These are phyloP conservation scores for Cylindrotheca fusiformis DNA, from an alignment of 108 stramenopile genomes.

Conservation along the genomic window DNA sequence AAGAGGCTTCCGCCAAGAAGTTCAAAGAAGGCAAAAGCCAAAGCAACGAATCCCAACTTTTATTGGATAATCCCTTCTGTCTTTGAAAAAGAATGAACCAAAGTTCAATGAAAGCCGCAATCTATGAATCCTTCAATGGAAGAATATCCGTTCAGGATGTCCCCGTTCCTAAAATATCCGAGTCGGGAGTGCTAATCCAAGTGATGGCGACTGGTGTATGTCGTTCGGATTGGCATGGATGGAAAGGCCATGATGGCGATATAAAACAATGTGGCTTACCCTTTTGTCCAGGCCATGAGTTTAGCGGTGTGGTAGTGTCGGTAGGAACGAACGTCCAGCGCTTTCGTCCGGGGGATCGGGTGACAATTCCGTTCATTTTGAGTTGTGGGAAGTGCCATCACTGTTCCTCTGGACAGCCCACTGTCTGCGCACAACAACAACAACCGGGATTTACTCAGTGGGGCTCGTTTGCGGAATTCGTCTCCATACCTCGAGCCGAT, in stretches of 20 bases:
- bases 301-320: constrained; percentile 67
- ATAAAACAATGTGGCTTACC: constrained; percentile 55
- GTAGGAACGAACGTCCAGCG: constrained; percentile 24
- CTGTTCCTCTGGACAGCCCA: constrained; percentile 46
- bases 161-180: constrained; percentile 33
- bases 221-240: constrained; percentile 79
- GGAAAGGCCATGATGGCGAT: constrained; percentile 80
- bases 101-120: constrained; percentile 61
- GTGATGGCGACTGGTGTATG: constrained; percentile 81
- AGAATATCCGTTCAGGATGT: constrained; percentile 54
- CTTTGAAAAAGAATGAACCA: no score
- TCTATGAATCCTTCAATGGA: constrained; percentile 54
- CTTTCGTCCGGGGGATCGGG: constrained; percentile 55
- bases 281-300: constrained; percentile 78
- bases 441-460: constrained; percentile 76
- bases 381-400: constrained; percentile 61
- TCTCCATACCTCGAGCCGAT: constrained; percentile 59
- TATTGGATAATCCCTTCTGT: no score
- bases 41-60: no score
- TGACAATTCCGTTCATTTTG: constrained; percentile 76
- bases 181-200: constrained; percentile 51
- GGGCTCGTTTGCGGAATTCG: constrained; percentile 75
- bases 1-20: no score
- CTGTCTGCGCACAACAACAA: constrained; percentile 62
- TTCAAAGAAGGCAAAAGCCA: no score